Evolutionary conservation across 805 yeast genomes (phyloP).

Genomic region (Lipomyces japonicus): DNA sequence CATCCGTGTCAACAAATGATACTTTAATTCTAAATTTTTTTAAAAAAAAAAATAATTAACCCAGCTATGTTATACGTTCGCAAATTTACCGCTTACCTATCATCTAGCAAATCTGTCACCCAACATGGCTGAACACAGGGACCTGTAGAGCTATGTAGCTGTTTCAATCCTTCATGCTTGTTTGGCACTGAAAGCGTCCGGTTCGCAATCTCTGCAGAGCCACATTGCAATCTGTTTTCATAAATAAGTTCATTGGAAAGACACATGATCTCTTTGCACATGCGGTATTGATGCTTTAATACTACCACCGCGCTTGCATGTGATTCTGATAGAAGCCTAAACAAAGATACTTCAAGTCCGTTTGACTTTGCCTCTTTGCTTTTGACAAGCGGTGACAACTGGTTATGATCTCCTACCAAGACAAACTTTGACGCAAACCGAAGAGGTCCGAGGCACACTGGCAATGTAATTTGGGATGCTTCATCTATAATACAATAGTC

Average conservation of each 20-base stretch:
- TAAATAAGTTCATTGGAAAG: conserved; percentile 78
- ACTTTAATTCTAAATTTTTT: conserved; percentile 46
- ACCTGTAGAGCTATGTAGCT: background rate
- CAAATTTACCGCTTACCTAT: conserved; percentile 44
- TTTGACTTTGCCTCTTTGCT: conserved; percentile 59
- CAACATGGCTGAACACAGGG: conserved; percentile 40
- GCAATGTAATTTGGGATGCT: conserved; percentile 92
- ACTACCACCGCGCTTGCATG: conserved; percentile 76
- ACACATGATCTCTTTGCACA: conserved; percentile 85
- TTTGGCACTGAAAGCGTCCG: conserved; percentile 53
- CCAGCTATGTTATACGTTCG: background rate
- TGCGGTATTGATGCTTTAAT: conserved; percentile 79
- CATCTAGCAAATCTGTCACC: conserved; percentile 56
- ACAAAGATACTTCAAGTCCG: conserved; percentile 72
- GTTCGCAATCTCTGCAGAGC: conserved; percentile 57
- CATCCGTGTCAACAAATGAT: conserved; percentile 75
- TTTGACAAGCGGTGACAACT: conserved; percentile 82
- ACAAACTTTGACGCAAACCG: conserved; percentile 73
- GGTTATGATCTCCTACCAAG: conserved; percentile 95
- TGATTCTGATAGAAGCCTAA: conserved; percentile 64
- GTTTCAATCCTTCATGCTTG: conserved; percentile 23
- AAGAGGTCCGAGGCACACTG: conserved; percentile 85
- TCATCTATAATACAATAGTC: conserved; percentile 96
- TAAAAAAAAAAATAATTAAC: background rate
- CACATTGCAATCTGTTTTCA: conserved; percentile 72